Evolutionary conservation across 345 rosid species (phyloP).

Genomic region (Durio zibethinus): DNA sequence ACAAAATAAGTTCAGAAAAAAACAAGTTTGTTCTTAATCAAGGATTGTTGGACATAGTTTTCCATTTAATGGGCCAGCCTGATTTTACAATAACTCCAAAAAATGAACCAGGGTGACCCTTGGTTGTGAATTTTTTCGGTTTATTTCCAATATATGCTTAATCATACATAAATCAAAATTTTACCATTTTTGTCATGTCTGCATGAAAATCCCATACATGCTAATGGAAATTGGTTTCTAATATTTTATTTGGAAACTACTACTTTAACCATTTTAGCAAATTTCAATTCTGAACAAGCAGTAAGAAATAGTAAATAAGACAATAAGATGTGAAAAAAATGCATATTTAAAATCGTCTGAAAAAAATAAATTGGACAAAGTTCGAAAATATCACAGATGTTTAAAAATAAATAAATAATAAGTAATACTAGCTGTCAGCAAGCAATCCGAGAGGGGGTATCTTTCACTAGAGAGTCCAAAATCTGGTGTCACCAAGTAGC

Average conservation of each 20-base stretch:
- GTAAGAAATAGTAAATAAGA: no score
- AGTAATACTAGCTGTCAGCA: background rate
- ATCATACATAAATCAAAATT: no score
- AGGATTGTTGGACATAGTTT: background rate
- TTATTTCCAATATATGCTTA: background rate
- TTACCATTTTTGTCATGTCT: background rate
- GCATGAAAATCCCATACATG: background rate
- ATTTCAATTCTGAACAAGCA: background rate
- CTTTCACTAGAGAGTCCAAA: background rate
- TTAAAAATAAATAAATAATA: no score
- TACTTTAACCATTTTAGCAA: background rate
- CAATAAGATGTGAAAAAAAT: no score
- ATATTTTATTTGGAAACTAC: background rate
- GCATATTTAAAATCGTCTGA: no score
- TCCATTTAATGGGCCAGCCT: background rate
- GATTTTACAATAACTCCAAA: no score
- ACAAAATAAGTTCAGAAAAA: background rate
- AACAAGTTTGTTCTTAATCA: background rate
- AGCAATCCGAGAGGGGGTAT: background rate
- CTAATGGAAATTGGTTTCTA: background rate
- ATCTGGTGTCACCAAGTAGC: background rate
- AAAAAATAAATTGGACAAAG: no score
- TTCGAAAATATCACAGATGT: no score
- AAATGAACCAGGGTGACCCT: no score
- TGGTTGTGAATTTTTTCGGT: background rate